Evolutionary conservation across 1,284 basidiomycete genomes (phyloP), one percentile per base, ranked within the genome.

Genomic region (Trichosporon sp.): DNA sequence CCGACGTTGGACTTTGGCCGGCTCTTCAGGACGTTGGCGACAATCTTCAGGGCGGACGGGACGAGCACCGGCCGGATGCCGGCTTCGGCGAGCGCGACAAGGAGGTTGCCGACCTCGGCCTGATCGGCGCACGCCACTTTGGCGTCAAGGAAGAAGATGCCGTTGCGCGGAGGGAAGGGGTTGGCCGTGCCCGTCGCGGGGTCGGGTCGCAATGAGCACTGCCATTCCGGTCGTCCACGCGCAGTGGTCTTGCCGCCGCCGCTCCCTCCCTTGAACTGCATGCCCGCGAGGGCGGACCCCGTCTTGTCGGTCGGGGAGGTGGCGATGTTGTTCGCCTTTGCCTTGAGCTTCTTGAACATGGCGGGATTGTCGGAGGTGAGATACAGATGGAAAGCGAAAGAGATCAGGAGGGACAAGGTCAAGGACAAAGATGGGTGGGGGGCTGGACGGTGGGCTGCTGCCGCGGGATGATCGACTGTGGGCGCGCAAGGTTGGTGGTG

Each of bases 61-160:
- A 68, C 67, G 32, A 68, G 44, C n/a, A 68, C 62, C 52, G 67
- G 67, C 11, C 67, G 64, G 9, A 68, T 54, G n/a, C 59, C 52
- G 40, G 31, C 31, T 49, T 60, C 58, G 32, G 40, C 60, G 29
- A 65, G 54, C 25, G 67, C 67, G 40, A 56, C 37, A 25, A 68
- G 64, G n/a, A 68, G 64, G 49, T 49, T 49, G 27, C 64, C 67
- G 25, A 68, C 61, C 54, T 68, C 67, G 27, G 61, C 60, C 5
- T 37, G 58, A 8, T 64, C 58, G 7, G 60, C 59, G 21, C 63
- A 33, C 8, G 57, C 57, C 14, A 68, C 64, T 11, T 62, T 64
- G 33, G 57, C 58, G 62, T 68, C 67, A 37, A 68, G 56, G 34
- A 68, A 68, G 4, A 59, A 62, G n/a, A 68, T 33, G 19, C 67